phyloP scores from a whole-genome alignment of 225 moss, liverwort and hornwort genomes.

The Sphagnum contortum region DNA sequence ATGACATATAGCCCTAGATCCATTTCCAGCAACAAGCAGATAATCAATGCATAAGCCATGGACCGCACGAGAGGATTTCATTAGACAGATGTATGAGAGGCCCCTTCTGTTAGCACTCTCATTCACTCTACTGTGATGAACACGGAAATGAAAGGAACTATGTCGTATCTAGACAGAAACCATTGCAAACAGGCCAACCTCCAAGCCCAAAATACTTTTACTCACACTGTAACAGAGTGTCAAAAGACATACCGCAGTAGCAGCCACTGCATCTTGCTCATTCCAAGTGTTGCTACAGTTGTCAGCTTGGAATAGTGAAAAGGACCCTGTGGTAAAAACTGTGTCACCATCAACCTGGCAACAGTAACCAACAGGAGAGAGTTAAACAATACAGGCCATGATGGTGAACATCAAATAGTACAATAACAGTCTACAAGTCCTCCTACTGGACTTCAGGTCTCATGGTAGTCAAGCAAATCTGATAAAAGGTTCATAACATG shows the following conservation, averaged over 20 bases:
- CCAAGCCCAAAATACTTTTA: too few relatives aligned
- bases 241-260: constrained; percentile 46
- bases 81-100: too few relatives aligned
- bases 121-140: too few relatives aligned
- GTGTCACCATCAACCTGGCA: constrained; percentile 86
- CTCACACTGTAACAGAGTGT: neutral
- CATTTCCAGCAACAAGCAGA: too few relatives aligned
- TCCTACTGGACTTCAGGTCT: too few relatives aligned
- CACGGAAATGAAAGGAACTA: too few relatives aligned
- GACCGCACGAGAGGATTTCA: neutral
- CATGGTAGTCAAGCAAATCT: too few relatives aligned
- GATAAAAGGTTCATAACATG: too few relatives aligned
- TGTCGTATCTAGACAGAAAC: too few relatives aligned
- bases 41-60: neutral
- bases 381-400: neutral
- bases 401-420: neutral
- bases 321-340: constrained; percentile 77
- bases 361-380: neutral
- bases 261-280: constrained; percentile 66
- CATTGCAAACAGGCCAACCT: too few relatives aligned
- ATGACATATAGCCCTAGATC: constrained; percentile 73
- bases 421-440: too few relatives aligned
- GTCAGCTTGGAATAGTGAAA: constrained; percentile 66
- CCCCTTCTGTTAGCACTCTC: too few relatives aligned
- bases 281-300: constrained; percentile 74